A percentile compares a stretch with the other conserved stretches of the same genome.
Conservation (phyloP, 257 asterid species). For the Lithospermum erythrorhizon region DNA sequence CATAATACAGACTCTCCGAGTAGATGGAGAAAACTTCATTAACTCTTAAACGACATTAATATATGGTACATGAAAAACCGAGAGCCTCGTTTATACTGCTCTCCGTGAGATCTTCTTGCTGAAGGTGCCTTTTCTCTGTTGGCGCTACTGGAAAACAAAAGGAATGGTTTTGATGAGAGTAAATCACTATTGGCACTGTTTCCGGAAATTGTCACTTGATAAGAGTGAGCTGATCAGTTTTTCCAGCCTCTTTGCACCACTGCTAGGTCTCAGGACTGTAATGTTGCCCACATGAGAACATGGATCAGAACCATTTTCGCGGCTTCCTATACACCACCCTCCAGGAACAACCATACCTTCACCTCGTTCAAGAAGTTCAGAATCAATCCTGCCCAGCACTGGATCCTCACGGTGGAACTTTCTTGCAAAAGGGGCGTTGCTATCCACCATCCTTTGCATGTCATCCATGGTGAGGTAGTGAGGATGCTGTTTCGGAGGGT, state of each 20-base stretch:
- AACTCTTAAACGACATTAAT: background rate
- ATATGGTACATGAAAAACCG: background rate
- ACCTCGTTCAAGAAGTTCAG: constrained; percentile 55
- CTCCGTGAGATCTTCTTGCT: constrained; percentile 10
- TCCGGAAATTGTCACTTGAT: constrained; percentile 51
- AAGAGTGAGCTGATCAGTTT: constrained; percentile 45
- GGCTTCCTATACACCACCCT: constrained; percentile 76
- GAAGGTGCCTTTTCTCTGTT: constrained; percentile 2
- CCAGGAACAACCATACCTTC: constrained; percentile 71
- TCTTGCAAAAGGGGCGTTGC: constrained; percentile 88
- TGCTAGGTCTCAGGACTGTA: constrained; percentile 54
- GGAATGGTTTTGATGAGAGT: constrained; percentile 6
- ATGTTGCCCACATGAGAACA: constrained; percentile 61
- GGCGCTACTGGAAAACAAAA: background rate
- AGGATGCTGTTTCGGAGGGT: constrained; percentile 96
- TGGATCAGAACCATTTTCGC: constrained; percentile 68
- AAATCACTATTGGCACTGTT: constrained; percentile 60
- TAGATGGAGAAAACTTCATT: background rate
- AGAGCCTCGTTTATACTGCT: background rate
- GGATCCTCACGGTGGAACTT: constrained; percentile 78
- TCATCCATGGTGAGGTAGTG: constrained; percentile 61
- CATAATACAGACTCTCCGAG: background rate
- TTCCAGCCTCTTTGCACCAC: constrained; percentile 78
- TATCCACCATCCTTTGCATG: constrained; percentile 70
- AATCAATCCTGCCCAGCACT: constrained; percentile 58